These are phyloP conservation scores for Puccinia triticina DNA, from an alignment of 1,284 basidiomycete species.

Conservation along the genomic window DNA sequence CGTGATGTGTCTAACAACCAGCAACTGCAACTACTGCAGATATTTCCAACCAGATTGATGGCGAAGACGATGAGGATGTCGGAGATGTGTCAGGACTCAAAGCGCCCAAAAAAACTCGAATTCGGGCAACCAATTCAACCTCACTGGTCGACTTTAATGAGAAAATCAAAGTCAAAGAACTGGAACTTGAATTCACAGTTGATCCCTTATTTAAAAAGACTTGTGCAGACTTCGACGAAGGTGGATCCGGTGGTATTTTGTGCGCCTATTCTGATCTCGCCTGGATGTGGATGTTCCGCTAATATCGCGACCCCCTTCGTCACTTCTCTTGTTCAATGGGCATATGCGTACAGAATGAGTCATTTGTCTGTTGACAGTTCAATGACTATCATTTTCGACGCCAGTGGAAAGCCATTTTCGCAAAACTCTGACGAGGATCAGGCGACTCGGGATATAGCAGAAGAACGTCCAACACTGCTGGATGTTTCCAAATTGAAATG, in stretches of 20 bases:
- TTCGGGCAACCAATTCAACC: slow-evolving; percentile 48
- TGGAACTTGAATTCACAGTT: slow-evolving; percentile 91
- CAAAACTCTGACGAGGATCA: slow-evolving; percentile 63
- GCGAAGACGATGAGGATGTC: slow-evolving; percentile 67
- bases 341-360: slow-evolving; percentile 61
- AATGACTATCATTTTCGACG: slow-evolving; percentile 91
- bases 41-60: slow-evolving; percentile 60
- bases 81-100: slow-evolving; percentile 64
- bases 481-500: slow-evolving; percentile 62
- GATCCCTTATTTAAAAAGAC: slow-evolving; percentile 98
- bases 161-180: slow-evolving; percentile 76
- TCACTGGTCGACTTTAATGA: slow-evolving; percentile 77
- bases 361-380: slow-evolving; percentile 74
- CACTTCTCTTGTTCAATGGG: slow-evolving; percentile 63
- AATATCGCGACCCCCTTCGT: slow-evolving; percentile 78
- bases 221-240: slow-evolving; percentile 97
- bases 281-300: not conserved
- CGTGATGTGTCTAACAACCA: slow-evolving; percentile 30
- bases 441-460: slow-evolving; percentile 69
- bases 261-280: slow-evolving; percentile 54
- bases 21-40: slow-evolving; percentile 31
- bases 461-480: slow-evolving; percentile 58
- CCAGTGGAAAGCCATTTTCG: slow-evolving; percentile 64
- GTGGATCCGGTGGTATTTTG: slow-evolving; percentile 79
- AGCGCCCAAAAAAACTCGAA: slow-evolving; percentile 64